phyloP scores from a whole-genome alignment of 768 basidiomycete species.

The Rossbeevera mucosa region DNA sequence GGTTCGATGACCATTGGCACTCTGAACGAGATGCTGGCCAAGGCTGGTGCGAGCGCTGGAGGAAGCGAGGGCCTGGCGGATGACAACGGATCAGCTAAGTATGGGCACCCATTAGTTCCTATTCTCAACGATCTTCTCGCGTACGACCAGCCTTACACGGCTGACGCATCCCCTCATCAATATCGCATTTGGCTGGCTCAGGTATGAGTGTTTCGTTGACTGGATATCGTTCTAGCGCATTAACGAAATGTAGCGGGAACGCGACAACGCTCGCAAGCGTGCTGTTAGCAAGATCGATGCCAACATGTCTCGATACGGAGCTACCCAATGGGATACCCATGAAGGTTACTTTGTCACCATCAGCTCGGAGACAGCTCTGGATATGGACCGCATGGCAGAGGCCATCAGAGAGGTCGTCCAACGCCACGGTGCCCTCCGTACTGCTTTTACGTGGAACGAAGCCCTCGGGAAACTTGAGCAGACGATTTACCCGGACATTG shows the following conservation, averaged over 20 bases:
- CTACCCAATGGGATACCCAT: slow-evolving; percentile 32
- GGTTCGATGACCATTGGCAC: slow-evolving; percentile 19
- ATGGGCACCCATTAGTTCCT: slow-evolving; percentile 26
- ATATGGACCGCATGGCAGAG: slow-evolving; percentile 24
- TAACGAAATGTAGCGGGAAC: too few species aligned
- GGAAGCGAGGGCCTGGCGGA: slow-evolving; percentile 1
- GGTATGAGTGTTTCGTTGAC: slow-evolving; percentile 7
- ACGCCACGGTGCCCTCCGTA: slow-evolving; percentile 29
- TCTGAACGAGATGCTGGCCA: slow-evolving; percentile 22
- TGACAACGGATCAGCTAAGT: slow-evolving; percentile 25
- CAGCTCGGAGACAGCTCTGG: slow-evolving; percentile 22
- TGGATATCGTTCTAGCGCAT: neutral
- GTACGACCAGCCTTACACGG: slow-evolving; percentile 28
- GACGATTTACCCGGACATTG: slow-evolving; percentile 26
- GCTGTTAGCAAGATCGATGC: slow-evolving; percentile 25
- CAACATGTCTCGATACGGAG: slow-evolving; percentile 32
- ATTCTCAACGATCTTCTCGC: slow-evolving; percentile 29
- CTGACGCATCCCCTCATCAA: slow-evolving; percentile 15
- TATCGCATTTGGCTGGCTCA: slow-evolving; percentile 31
- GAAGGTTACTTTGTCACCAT: slow-evolving; percentile 23
- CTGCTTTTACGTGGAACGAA: slow-evolving; percentile 29
- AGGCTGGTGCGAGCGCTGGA: slow-evolving; percentile 6
- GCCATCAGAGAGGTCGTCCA: slow-evolving; percentile 25
- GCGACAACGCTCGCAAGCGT: too few species aligned
- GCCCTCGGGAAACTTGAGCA: slow-evolving; percentile 27